Base-by-base conservation (phyloP, 2,329 filamentous ascomycete species). In the Verticillium klebahnii region DNA sequence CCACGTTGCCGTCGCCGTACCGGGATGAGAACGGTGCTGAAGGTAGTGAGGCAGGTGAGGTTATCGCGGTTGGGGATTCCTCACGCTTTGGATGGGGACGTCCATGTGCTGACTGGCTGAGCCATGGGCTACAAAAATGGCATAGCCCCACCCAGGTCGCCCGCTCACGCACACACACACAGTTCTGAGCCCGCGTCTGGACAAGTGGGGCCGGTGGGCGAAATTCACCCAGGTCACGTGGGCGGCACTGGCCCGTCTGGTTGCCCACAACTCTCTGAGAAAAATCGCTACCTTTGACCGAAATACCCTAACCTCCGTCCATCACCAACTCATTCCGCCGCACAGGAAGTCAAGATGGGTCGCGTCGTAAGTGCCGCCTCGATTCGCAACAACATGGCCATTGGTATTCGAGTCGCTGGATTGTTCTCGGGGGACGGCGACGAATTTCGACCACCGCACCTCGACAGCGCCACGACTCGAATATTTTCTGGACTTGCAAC, bases 301-400 rank as follows among this genome's bases (percentile, higher is more conserved):
- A 50, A 50, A 50, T 50, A 50, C 23, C 57, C 40, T 36, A 59
- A 52, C 58, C 58, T 59, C 58, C 58, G 50, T 59, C 58, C 34
- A 52, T 45, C 39, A 59, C 58, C 50, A 59, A 54, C 58, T 50
- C 45, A 50, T 45, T 59, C 58, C 58, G 58, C 45, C 58, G 58
- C 58, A 59, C 39, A 59, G 69, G 70, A 70, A 71, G 72, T 70
- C 71, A 75, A 75, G 70, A 84, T 84, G 81, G 81, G 81, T 82
- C 79, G 81, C 79, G 81, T 84, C 74, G 72, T 74, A 73, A 74
- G 72, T 74, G 64, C 60, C 58, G 60, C n/a, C 56, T 60, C 56
- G 65, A 62, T 64, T 57, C 19, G 40, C 57, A 60, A 55, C 36
- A 59, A 29, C 39, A 59, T 63, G n/a, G 32, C 45, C 39, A 54